phyloP scores from a whole-genome alignment of 2,329 filamentous ascomycete species.

The Microthyrium microscopicum region DNA sequence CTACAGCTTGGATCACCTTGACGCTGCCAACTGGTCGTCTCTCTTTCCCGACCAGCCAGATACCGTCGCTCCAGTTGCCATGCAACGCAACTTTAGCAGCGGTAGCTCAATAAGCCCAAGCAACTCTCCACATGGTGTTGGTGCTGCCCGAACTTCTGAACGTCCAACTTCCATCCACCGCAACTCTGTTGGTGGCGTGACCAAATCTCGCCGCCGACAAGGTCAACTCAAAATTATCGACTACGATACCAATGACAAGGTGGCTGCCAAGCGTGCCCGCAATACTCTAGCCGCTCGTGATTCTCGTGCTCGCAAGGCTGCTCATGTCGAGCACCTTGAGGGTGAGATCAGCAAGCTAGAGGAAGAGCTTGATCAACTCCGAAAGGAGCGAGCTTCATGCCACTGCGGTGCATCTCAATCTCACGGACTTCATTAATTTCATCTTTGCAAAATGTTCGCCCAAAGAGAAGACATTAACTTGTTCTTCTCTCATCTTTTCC shows the following conservation, averaged over 20 bases:
- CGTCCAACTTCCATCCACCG: slow-evolving; percentile 25
- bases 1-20: slow-evolving; percentile 36
- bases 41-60: slow-evolving; percentile 45
- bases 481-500: slow-evolving; percentile 10
- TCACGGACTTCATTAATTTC: not conserved
- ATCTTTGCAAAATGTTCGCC: not conserved
- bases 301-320: slow-evolving; percentile 72
- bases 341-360: slow-evolving; percentile 53
- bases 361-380: slow-evolving; percentile 27
- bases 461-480: slow-evolving; percentile 2
- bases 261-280: slow-evolving; percentile 83
- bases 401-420: slow-evolving; percentile 7
- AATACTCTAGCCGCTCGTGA: slow-evolving; percentile 91
- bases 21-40: slow-evolving; percentile 49
- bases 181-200: slow-evolving; percentile 48
- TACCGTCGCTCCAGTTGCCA: slow-evolving; percentile 14
- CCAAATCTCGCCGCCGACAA: slow-evolving; percentile 54
- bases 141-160: slow-evolving; percentile 18
- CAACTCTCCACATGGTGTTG: slow-evolving; percentile 20
- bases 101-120: slow-evolving; percentile 11
- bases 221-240: slow-evolving; percentile 68
- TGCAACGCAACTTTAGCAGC: slow-evolving; percentile 25
- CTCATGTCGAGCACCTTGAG: slow-evolving; percentile 59
- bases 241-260: slow-evolving; percentile 54
- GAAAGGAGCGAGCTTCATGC: slow-evolving; percentile 18